These are phyloP conservation scores for Pseudogymnoascus sp. DNA, from an alignment of 2,329 filamentous ascomycete genomes.

Conservation along the genomic window DNA sequence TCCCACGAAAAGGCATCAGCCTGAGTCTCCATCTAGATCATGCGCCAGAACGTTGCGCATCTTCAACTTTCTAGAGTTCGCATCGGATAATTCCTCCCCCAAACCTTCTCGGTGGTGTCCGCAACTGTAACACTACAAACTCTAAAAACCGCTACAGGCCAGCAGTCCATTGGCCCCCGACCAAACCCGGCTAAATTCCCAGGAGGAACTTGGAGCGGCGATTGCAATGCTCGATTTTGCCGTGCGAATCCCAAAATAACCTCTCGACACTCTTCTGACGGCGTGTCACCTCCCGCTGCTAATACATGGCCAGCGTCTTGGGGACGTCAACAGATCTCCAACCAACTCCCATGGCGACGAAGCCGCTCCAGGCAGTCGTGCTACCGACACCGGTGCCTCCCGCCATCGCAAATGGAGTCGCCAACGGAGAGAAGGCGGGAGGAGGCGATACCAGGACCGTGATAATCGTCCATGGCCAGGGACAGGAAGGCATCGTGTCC, in stretches of 20 bases:
- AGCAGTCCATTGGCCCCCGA: background rate
- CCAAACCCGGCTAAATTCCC: background rate
- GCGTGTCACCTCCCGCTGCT: slow-evolving; percentile 5
- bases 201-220: background rate
- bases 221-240: slow-evolving; percentile 7
- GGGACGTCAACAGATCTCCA: background rate
- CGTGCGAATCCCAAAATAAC: slow-evolving; percentile 1
- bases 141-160: background rate
- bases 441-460: slow-evolving; percentile 50
- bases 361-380: slow-evolving; percentile 39
- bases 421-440: slow-evolving; percentile 27
- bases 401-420: slow-evolving; percentile 30
- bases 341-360: slow-evolving; percentile 31
- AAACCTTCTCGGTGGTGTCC: background rate
- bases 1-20: background rate
- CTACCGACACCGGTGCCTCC: slow-evolving; percentile 42
- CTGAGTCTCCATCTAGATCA: background rate
- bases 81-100: slow-evolving; percentile 1
- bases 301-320: slow-evolving; percentile 3
- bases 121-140: slow-evolving; percentile 1
- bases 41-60: slow-evolving; percentile 2
- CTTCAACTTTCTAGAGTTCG: background rate
- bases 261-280: background rate
- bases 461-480: slow-evolving; percentile 61
- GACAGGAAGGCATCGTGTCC: slow-evolving; percentile 66